Percentiles rank a stretch among this genome's conserved stretches.
These are phyloP conservation scores for Candida palmyrensis DNA, from an alignment of 805 yeast genomes.

Conservation along the genomic window DNA sequence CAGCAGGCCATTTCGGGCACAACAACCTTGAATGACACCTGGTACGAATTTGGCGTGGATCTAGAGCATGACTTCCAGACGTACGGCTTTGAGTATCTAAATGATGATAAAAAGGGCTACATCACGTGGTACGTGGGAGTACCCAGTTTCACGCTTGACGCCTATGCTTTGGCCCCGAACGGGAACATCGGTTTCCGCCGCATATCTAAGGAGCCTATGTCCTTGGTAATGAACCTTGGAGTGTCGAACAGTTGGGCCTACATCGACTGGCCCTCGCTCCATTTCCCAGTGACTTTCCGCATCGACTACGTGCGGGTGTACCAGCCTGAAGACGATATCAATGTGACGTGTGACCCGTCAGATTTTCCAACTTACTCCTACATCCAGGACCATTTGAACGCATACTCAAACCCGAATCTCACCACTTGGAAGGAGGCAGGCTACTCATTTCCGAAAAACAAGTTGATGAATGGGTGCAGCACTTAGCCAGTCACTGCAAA, in stretches of 20 bases:
- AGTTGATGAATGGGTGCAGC: constrained; percentile 27
- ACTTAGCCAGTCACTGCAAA: too few species aligned
- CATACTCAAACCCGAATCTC: constrained; percentile 29
- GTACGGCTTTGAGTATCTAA: constrained; percentile 31
- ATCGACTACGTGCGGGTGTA: constrained; percentile 38
- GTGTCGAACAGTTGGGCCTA: constrained; percentile 36
- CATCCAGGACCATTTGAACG: constrained; percentile 25
- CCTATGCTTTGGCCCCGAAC: constrained; percentile 33
- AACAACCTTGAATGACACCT: constrained; percentile 28
- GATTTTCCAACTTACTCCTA: constrained; percentile 33
- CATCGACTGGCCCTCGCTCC: constrained; percentile 29
- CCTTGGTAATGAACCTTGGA: constrained; percentile 35
- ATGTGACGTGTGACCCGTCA: constrained; percentile 34
- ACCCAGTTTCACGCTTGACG: constrained; percentile 22
- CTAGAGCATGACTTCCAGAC: constrained; percentile 21
- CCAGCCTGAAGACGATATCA: constrained; percentile 26
- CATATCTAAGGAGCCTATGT: constrained; percentile 35
- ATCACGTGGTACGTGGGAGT: constrained; percentile 30
- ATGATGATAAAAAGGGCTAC: constrained; percentile 19
- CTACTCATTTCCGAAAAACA: constrained; percentile 57
- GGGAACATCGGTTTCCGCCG: constrained; percentile 34
- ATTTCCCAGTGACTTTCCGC: constrained; percentile 31
- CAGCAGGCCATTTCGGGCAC: constrained; percentile 37
- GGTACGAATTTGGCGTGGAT: constrained; percentile 24
- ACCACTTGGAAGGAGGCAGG: constrained; percentile 38